phyloP scores from a whole-genome alignment of 1,284 basidiomycete species.

The Pterula multifida region DNA sequence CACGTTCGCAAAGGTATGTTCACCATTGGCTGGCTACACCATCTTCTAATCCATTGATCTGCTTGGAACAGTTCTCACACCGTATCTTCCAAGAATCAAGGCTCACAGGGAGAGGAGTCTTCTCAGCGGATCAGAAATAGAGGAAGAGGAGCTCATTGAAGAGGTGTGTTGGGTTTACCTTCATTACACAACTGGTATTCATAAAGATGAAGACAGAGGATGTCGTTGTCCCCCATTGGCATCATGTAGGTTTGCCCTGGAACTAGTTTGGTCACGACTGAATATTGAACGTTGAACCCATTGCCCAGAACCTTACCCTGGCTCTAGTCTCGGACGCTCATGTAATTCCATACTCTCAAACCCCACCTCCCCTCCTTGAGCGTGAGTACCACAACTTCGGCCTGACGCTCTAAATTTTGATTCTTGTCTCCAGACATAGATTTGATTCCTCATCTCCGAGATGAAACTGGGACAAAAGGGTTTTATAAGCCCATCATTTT shows the following conservation, averaged over 20 bases:
- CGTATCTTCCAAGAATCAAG: constrained; percentile 66
- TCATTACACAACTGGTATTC: not conserved
- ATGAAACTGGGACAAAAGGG: constrained; percentile 46
- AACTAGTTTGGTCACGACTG: not conserved
- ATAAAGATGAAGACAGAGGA: constrained; percentile 27
- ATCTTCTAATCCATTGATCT: constrained; percentile 5
- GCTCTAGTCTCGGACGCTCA: constrained; percentile 69
- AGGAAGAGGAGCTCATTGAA: constrained; percentile 33
- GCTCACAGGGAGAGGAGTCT: constrained; percentile 78
- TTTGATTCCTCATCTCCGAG: constrained; percentile 43
- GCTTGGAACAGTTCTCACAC: constrained; percentile 58
- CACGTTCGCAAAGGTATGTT: constrained; percentile 70
- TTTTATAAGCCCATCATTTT: constrained; percentile 84
- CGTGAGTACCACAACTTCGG: constrained; percentile 33
- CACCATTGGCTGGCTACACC: constrained; percentile 1
- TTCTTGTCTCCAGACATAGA: constrained; percentile 36
- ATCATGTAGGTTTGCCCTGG: constrained; percentile 34
- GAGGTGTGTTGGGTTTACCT: constrained; percentile 12
- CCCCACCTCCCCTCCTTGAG: constrained; percentile 54
- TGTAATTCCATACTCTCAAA: constrained; percentile 39
- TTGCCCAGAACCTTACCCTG: constrained; percentile 74
- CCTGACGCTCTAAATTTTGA: not conserved
- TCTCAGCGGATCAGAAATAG: constrained; percentile 31
- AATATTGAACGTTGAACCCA: too few species aligned
- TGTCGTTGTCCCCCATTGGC: constrained; percentile 75